Evolutionary conservation across 23 red algal genomes (phyloP), one percentile per base, ranked within the genome.

Genomic region (Gracilaria domingensis): DNA sequence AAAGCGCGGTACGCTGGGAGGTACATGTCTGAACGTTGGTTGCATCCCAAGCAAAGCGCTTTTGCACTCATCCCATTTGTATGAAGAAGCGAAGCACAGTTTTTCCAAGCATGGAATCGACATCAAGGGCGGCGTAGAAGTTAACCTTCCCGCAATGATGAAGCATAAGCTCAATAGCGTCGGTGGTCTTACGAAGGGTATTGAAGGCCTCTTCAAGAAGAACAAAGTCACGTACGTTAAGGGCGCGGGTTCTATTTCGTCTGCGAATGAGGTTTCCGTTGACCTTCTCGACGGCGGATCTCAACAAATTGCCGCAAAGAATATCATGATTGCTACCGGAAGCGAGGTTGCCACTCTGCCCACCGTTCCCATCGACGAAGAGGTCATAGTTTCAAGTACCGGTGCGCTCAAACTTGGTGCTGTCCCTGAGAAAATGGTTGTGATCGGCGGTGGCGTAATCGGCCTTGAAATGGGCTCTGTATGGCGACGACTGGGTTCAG

Each of bases 401-500:
- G 97, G 97, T 34, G 97, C 94, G 20, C 80, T 99, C 0, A 87
- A 93, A 60, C 94, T 99, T 39, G 48, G 76, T 21, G 35, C 85
- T 25, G 87, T 99, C 7, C 97, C 97, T 33, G 79, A 94, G 84
- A 94, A 91, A 73, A 99, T 99, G 97, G 71, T 93, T 20, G 97
- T 99, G 21, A 96, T 99, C 69, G 97, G 97, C 34, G 97, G 94
- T 38, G 97, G 97, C 24, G 91, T 94, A 73, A 99, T 99, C 70
- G 97, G 97, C n/a, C 77, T 99, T 29, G 97, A 99, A 66, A 94
- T 99, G 94, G 97, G 97, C 66, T 99, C 97, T 17, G 97, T 99
- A 25, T 99, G 97, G 97, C 74, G 97, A 34, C 84, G 97, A 49
- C 91, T 99, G 23, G 97, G 97, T 24, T 24, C 94, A 49, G 80